Conservation (phyloP, 768 basidiomycete genomes). For the Suillus subluteus region DNA sequence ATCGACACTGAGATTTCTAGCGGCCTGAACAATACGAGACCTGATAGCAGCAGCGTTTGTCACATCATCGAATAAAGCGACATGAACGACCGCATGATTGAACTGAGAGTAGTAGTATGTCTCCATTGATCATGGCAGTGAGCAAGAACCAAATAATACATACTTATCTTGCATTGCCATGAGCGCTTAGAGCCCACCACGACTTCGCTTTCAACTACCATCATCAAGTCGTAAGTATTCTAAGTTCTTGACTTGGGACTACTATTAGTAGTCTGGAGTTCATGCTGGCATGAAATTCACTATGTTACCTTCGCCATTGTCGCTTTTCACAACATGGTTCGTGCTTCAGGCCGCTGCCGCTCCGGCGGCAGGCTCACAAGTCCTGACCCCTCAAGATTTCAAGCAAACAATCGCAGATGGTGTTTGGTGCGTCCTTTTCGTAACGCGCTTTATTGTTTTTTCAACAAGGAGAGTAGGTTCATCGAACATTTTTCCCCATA, state of each 20-base stretch:
- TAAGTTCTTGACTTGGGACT: background rate
- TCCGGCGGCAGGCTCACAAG: constrained; percentile 34
- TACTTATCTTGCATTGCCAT: background rate
- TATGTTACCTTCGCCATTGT: constrained; percentile 22
- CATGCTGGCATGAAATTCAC: constrained; percentile 18
- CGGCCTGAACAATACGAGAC: constrained; percentile 70
- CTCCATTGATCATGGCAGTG: constrained; percentile 45
- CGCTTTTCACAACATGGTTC: constrained; percentile 35
- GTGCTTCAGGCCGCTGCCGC: constrained; percentile 36
- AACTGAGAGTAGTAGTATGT: constrained; percentile 59
- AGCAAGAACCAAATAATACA: background rate
- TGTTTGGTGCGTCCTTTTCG: constrained; percentile 51
- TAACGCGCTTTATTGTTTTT: background rate
- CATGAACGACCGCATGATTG: constrained; percentile 47
- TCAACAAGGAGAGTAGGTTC: constrained; percentile 47
- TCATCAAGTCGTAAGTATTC: background rate
- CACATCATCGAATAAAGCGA: constrained; percentile 71
- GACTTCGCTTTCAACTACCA: background rate
- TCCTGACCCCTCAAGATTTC: constrained; percentile 67
- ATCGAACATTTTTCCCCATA: constrained; percentile 89
- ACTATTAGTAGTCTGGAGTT: constrained; percentile 1
- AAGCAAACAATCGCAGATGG: constrained; percentile 52
- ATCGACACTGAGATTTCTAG: constrained; percentile 55
- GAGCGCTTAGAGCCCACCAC: background rate
- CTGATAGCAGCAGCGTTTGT: constrained; percentile 64